phyloP scores from a whole-genome alignment of 2,329 filamentous ascomycete species.

The Fusarium irregulare region DNA sequence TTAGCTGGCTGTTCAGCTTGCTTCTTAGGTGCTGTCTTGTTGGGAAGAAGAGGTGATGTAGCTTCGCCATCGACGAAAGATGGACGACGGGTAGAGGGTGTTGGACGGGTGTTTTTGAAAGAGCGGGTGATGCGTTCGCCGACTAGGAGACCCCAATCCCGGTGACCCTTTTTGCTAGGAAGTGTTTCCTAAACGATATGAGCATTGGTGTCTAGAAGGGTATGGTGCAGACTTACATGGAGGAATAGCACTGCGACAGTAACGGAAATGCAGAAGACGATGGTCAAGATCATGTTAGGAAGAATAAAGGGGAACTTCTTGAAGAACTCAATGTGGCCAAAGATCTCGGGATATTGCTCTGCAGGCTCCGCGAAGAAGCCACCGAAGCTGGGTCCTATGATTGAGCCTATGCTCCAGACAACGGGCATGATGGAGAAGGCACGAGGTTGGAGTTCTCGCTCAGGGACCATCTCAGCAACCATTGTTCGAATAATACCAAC shows the following conservation, averaged over 20 bases:
- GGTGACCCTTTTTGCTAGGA: slow-evolving; percentile 72
- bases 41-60: slow-evolving; percentile 65
- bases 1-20: slow-evolving; percentile 52
- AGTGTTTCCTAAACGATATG: slow-evolving; percentile 75
- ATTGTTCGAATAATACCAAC: slow-evolving; percentile 93
- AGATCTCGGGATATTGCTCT: slow-evolving; percentile 76
- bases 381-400: slow-evolving; percentile 89
- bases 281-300: slow-evolving; percentile 82
- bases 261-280: slow-evolving; percentile 83
- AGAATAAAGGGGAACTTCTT: slow-evolving; percentile 83
- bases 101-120: slow-evolving; percentile 45
- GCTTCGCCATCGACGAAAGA: slow-evolving; percentile 68
- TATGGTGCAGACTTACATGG: slow-evolving; percentile 57
- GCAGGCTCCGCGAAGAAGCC: slow-evolving; percentile 87
- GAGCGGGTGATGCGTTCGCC: slow-evolving; percentile 72
- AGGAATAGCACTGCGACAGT: slow-evolving; percentile 81
- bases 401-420: slow-evolving; percentile 86
- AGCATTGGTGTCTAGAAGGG: neutral
- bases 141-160: slow-evolving; percentile 80
- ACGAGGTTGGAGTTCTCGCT: slow-evolving; percentile 84
- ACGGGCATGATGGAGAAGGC: slow-evolving; percentile 96
- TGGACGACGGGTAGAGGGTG: slow-evolving; percentile 52
- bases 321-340: slow-evolving; percentile 75
- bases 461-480: slow-evolving; percentile 91
- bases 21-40: slow-evolving; percentile 44